Base-by-base conservation (phyloP, 371 early-diverging fungal species). In the Mucor mucedo region DNA sequence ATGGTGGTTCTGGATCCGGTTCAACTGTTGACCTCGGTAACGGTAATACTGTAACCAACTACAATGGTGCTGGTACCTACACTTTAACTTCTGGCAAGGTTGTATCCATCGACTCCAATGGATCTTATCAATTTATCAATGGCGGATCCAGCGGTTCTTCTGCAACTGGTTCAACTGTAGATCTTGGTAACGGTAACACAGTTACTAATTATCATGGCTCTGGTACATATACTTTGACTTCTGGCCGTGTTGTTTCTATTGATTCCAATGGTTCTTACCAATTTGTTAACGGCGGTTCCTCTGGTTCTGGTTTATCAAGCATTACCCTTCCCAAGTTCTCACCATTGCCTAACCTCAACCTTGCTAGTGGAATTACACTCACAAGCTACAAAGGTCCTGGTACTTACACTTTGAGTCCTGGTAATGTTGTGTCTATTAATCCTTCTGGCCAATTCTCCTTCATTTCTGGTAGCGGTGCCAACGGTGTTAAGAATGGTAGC, bases 381-480 rank as follows among this genome's bases (percentile, higher is more conserved):
- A 39, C 60, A 41, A n/a, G 33, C 7, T 60, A 29, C 32, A 42
- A 27, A 0, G 63, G 63, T 13, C 57, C 63, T 29, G 60, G 60
- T 38, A 40, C 32, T n/a, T 52, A 52, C 41, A 60, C 52, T 30
- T 5, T 39, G 9, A 39, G 40, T 52, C 50, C 50, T 30, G 60
- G 52, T 9, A 41, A 58, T n/a, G 44, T 49, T 29, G 7, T 16
- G 4, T 45, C 47, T n/a, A 5, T 57, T 32, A n/a, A 29, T n/a
- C 28, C 32, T 14, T 44, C n/a, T 45, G 55, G 55, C 3, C n/a
- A 4, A 10, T 10, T 10, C n/a, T 14, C 14, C 11, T 10, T n/a
- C 13, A 42, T 42, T 8, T 5, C 55, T 13, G 55, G 55, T 13
- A 40, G 55, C 7, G 55, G 55, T 35, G 35, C 13, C 40, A 42